Conservation (phyloP, 2,329 filamentous ascomycete genomes). For the Chaetomium strumarium region DNA sequence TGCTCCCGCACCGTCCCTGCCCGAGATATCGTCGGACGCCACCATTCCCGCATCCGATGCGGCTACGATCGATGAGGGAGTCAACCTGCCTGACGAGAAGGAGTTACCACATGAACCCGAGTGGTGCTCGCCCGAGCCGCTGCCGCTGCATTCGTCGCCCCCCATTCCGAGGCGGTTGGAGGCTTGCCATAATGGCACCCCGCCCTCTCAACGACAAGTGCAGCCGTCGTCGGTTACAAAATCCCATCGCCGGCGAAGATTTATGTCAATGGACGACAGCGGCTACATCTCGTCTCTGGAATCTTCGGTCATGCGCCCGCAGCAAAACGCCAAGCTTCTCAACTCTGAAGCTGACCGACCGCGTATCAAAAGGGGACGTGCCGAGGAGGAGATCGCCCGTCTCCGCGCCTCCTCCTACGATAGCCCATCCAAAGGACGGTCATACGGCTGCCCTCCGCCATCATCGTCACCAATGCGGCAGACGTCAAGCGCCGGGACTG, state of each 20-base stretch:
- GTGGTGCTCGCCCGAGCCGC: conserved; percentile 65
- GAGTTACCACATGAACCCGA: conserved; percentile 42
- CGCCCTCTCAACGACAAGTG: conserved; percentile 61
- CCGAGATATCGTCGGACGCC: conserved; percentile 69
- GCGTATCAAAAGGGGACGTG: conserved; percentile 78
- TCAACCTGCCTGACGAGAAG: conserved; percentile 38
- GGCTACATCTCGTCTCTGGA: conserved; percentile 96
- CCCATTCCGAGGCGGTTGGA: conserved; percentile 60
- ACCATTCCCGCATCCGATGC: conserved; percentile 69
- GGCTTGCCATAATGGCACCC: conserved; percentile 63
- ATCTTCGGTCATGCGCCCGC: conserved; percentile 75
- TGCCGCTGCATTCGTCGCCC: conserved; percentile 83
- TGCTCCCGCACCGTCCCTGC: conserved; percentile 24
- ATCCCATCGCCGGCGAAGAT: conserved; percentile 65
- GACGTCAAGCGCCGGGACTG: conserved; percentile 38
- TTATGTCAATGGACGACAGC: conserved; percentile 78
- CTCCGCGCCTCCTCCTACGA: conserved; percentile 90
- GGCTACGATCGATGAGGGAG: conserved; percentile 47
- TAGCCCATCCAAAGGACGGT: conserved; percentile 70
- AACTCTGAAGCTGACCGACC: conserved; percentile 78
- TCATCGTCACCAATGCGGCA: conserved; percentile 66
- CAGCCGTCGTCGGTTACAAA: conserved; percentile 54
- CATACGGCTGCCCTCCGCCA: conserved; percentile 45
- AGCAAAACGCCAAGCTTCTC: conserved; percentile 56
- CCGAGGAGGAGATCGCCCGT: conserved; percentile 91